Evolutionary conservation across 495 filamentous ascomycete species (phyloP).

Genomic region (Aspergillus sclerotiicarbonarius): DNA sequence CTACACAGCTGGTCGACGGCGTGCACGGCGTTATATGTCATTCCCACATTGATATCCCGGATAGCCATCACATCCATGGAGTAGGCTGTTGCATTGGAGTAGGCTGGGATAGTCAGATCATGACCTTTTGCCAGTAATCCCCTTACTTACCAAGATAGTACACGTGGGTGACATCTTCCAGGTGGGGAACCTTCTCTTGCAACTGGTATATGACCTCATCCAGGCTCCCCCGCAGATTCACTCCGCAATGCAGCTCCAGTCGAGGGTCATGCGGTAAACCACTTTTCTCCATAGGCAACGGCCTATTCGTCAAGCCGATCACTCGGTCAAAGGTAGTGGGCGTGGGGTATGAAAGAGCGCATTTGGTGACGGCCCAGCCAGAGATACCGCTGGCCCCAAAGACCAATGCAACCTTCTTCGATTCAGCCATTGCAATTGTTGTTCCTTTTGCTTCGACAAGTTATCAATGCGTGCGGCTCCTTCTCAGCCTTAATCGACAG

Average conservation of each 20-base stretch:
- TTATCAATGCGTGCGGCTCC: too few species aligned
- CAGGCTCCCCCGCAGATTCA: conserved; percentile 20
- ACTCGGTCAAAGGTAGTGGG: conserved; percentile 25
- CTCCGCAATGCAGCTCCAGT: conserved; percentile 20
- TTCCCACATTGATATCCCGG: conserved; percentile 20
- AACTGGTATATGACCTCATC: conserved; percentile 17
- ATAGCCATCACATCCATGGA: conserved; percentile 19
- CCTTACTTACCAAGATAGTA: conserved; percentile 32
- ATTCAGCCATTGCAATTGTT: too few species aligned
- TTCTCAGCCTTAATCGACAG: too few species aligned
- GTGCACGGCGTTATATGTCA: conserved; percentile 25
- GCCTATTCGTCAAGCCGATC: conserved; percentile 26
- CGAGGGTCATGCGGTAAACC: conserved; percentile 23
- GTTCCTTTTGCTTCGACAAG: too few species aligned
- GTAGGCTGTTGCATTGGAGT: conserved; percentile 24
- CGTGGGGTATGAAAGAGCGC: conserved; percentile 26
- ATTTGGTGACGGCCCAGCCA: conserved; percentile 30
- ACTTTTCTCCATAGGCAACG: conserved; percentile 15
- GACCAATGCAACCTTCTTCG: conserved; percentile 22
- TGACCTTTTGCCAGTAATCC: not conserved
- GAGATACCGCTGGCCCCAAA: conserved; percentile 32
- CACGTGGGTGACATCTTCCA: conserved; percentile 29
- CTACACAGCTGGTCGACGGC: conserved; percentile 24
- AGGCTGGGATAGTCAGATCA: too few species aligned
- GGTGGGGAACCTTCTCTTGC: conserved; percentile 20